A percentile compares a stretch with the other conserved stretches of the same genome.
Evolutionary conservation across 1,284 basidiomycete species (phyloP).

Genomic region (Calocybe gambosa): DNA sequence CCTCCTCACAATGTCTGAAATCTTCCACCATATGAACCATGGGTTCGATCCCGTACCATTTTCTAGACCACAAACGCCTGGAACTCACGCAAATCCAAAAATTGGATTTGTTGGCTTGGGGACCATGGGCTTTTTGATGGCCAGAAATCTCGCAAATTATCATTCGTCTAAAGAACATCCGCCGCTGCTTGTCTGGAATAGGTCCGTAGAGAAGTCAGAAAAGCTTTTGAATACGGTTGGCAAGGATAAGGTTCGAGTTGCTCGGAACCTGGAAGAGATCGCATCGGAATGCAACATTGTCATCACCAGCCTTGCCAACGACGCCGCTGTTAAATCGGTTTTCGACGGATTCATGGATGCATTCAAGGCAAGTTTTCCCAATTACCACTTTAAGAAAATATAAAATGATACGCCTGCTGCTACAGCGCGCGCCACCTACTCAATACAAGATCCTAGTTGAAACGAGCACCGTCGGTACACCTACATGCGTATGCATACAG

Average conservation of each 20-base stretch:
- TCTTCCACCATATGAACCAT: constrained; percentile 15
- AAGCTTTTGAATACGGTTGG: constrained; percentile 51
- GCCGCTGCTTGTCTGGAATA: constrained; percentile 66
- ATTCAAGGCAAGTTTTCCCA: constrained; percentile 31
- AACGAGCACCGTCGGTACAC: constrained; percentile 60
- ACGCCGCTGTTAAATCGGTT: constrained; percentile 66
- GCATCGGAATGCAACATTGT: constrained; percentile 72
- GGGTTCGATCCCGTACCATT: constrained; percentile 37
- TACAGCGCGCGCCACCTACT: constrained; percentile 33
- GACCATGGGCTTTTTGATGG: constrained; percentile 70
- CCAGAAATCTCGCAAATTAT: constrained; percentile 63
- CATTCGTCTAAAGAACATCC: constrained; percentile 27
- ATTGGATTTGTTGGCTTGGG: constrained; percentile 66
- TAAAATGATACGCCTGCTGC: background rate
- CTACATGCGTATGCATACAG: constrained; percentile 1
- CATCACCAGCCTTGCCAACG: constrained; percentile 71
- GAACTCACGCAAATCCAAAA: constrained; percentile 16
- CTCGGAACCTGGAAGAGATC: constrained; percentile 50
- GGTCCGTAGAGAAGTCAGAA: constrained; percentile 54
- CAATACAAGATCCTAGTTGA: constrained; percentile 75
- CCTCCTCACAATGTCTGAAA: constrained; percentile 18
- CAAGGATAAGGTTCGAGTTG: constrained; percentile 44
- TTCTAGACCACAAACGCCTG: constrained; percentile 34
- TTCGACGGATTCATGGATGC: constrained; percentile 61
- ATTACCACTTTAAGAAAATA: constrained; percentile 7